phyloP scores from a whole-genome alignment of 2,329 filamentous ascomycete genomes.

The Ramichloridium luteum region DNA sequence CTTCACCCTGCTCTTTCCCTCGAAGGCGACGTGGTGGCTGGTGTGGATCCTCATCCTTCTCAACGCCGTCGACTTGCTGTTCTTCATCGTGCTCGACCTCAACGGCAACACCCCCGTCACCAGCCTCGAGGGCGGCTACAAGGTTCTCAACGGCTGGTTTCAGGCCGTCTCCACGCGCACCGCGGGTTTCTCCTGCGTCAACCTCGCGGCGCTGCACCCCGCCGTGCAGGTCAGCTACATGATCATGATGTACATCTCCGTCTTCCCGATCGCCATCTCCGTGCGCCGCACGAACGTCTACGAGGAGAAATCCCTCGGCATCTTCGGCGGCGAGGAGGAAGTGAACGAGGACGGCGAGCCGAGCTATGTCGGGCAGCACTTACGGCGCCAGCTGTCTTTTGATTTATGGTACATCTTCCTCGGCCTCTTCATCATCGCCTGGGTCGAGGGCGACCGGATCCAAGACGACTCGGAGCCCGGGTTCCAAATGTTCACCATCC shows the following conservation, averaged over 20 bases:
- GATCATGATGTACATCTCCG: conserved; percentile 99
- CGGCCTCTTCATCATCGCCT: conserved; percentile 83
- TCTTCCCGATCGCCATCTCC: conserved; percentile 92
- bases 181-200: conserved; percentile 76
- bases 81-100: conserved; percentile 86
- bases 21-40: conserved; percentile 87
- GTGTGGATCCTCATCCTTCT: conserved; percentile 73
- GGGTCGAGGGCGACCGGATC: conserved; percentile 67
- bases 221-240: conserved; percentile 89
- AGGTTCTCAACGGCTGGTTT: conserved; percentile 77
- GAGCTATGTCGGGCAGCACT: conserved; percentile 81
- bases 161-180: conserved; percentile 83
- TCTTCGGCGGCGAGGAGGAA: conserved; percentile 47
- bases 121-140: conserved; percentile 55
- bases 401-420: conserved; percentile 96
- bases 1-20: conserved; percentile 88
- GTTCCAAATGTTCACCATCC: conserved; percentile 40
- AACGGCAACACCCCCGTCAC: conserved; percentile 57
- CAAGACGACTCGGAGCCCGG: conserved; percentile 45
- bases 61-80: conserved; percentile 74
- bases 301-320: conserved; percentile 74
- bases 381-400: conserved; percentile 87
- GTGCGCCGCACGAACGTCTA: conserved; percentile 93
- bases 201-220: conserved; percentile 65
- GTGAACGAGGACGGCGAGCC: conserved; percentile 47